Conservation (phyloP, 176 grass and related monocot genomes). For the Triticum turgidum region DNA sequence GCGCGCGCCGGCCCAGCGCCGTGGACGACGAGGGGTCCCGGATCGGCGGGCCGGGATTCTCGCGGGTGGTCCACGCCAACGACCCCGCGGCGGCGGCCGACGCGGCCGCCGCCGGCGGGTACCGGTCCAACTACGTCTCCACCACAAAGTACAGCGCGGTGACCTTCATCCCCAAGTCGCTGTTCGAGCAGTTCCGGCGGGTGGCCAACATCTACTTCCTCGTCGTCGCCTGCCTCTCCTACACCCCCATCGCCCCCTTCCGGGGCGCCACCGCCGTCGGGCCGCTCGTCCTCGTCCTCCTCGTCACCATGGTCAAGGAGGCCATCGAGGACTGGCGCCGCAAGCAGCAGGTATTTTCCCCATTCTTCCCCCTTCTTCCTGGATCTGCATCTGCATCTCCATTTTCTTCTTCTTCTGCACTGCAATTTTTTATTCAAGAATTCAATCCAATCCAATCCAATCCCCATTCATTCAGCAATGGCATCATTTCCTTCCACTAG, state of each 20-base stretch:
- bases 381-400: not conserved
- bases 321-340: slow-evolving; percentile 68
- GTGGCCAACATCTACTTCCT: slow-evolving; percentile 96
- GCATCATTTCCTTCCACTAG: not conserved
- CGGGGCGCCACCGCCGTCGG: slow-evolving; percentile 6
- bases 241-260: slow-evolving; percentile 58
- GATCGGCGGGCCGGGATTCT: slow-evolving; percentile 78
- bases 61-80: slow-evolving; percentile 56
- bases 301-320: slow-evolving; percentile 88
- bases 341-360: slow-evolving; percentile 57
- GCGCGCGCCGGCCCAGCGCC: slow-evolving; percentile 40
- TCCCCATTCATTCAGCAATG: not conserved
- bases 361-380: not conserved
- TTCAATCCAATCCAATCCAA: not conserved
- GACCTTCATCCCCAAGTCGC: slow-evolving; percentile 77
- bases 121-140: slow-evolving; percentile 56
- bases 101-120: not conserved
- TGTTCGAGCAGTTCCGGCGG: slow-evolving; percentile 93
- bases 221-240: slow-evolving; percentile 37
- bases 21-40: slow-evolving; percentile 43
- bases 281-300: slow-evolving; percentile 56
- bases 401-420: not conserved
- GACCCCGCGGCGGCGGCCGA: not conserved
- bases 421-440: not conserved
- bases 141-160: slow-evolving; percentile 81